Evolutionary conservation across 768 basidiomycete species (phyloP), one percentile per base, ranked within the genome.

Genomic region (Tricholoma terreum): DNA sequence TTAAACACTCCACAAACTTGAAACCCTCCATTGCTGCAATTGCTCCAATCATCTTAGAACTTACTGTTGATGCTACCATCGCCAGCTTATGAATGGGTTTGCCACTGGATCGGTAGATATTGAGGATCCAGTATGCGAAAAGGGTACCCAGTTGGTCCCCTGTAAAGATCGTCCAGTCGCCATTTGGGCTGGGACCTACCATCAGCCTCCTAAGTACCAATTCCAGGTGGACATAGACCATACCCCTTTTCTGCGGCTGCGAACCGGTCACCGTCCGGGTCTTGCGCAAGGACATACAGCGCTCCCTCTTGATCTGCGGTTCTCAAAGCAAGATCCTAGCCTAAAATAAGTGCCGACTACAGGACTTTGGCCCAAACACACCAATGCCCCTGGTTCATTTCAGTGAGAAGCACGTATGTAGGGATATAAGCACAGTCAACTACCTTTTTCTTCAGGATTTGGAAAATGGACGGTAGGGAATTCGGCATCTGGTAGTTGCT

Each of bases 371-470:
- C 4, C 30, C 15, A 31, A 14, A 60, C 72, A 54, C 66, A 83
- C 81, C 71, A 82, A 69, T 35, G 82, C 81, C 14, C 83, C 81
- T 82, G 55, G 46, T 19, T 52, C 2, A 17, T 24, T 17, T 40
- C 4, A 14, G 35, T 15, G 31, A 17, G 2, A 40, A 46, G 27
- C 35, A 34, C 33, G 12, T 9, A 27, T 27, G 27, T 31, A 49
- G 7, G 6, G 17, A n/a, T 10, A 10, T 31, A 4, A n/a, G n/a
- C 2, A 54, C 71, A 55, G 65, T 14, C 8, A 6, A 30, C n/a
- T n/a, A n/a, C 93, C 93, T 71, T 90, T 87, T 69, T 95, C 93
- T 69, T 95, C 93, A 1, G 93, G 93, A 65, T 95, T 95, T 2
- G 93, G 93, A 69, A 91, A 94, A 19, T 72, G 74, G 15, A 94